phyloP scores from a whole-genome alignment of 140 eudicot genomes.

The Stevia rebaudiana region DNA sequence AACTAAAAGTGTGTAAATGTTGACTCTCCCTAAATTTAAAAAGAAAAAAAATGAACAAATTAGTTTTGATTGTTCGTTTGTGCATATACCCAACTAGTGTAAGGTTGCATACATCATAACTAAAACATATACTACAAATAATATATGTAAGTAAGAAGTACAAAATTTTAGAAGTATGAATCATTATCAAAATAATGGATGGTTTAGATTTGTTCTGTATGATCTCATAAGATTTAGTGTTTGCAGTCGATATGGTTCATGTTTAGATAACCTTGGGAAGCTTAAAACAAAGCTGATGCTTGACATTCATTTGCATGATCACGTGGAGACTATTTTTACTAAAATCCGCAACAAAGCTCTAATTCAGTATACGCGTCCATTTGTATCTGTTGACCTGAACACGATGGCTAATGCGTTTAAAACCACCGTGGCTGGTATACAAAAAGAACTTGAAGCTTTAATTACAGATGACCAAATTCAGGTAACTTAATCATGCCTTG shows the following conservation, averaged over 20 bases:
- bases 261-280: conserved; percentile 85
- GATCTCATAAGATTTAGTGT: neutral
- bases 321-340: conserved; percentile 73
- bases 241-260: conserved; percentile 89
- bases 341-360: conserved; percentile 92
- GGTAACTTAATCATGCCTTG: conserved; percentile 35
- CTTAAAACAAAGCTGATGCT: conserved; percentile 77
- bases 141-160: too few relatives aligned
- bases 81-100: too few relatives aligned
- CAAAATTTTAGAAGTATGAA: too few relatives aligned
- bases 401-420: conserved; percentile 97
- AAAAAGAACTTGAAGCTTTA: conserved; percentile 82
- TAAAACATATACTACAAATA: too few relatives aligned
- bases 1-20: too few relatives aligned
- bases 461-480: conserved; percentile 85
- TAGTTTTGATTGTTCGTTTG: too few relatives aligned
- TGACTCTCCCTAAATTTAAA: too few relatives aligned
- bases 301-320: conserved; percentile 92
- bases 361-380: conserved; percentile 88
- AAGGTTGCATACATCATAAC: too few relatives aligned
- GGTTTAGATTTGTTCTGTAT: too few relatives aligned
- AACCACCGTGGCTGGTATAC: conserved; percentile 61
- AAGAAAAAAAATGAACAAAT: too few relatives aligned
- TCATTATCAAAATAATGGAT: too few relatives aligned
- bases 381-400: conserved; percentile 80